Evolutionary conservation across 345 rosid genomes (phyloP).

Genomic region (Brassica juncea): DNA sequence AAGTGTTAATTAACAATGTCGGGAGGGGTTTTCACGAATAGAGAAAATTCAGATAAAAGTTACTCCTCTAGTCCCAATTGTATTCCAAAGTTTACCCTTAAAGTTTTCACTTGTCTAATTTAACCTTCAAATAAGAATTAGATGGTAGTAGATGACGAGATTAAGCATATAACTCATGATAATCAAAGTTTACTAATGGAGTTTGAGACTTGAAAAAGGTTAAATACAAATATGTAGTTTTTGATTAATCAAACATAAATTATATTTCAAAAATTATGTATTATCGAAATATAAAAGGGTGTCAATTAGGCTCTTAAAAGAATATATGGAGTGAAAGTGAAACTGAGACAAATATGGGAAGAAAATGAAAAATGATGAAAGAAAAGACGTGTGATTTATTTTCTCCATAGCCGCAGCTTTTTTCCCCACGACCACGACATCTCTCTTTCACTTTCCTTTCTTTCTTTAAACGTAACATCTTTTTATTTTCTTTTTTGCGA

Average conservation of each 20-base stretch:
- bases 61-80: neutral
- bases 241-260: neutral
- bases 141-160: neutral
- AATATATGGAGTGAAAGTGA: neutral
- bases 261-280: neutral
- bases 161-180: neutral
- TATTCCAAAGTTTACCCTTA: neutral
- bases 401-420: slow-evolving; percentile 30
- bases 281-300: neutral
- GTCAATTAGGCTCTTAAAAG: neutral
- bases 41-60: neutral
- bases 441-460: neutral
- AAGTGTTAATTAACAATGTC: slow-evolving; percentile 18
- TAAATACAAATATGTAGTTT: neutral
- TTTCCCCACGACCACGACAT: slow-evolving; percentile 36
- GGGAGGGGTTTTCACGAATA: neutral
- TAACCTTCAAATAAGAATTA: slow-evolving; percentile 3
- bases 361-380: slow-evolving; percentile 3
- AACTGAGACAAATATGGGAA: neutral
- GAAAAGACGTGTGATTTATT: slow-evolving; percentile 29
- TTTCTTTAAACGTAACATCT: neutral
- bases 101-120: neutral
- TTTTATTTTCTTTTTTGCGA: neutral
- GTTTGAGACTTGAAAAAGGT: neutral
- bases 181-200: neutral